Evolutionary conservation across 768 basidiomycete species (phyloP), one percentile per base, ranked within the genome.

Genomic region (Xerocomellus dryophilus): DNA sequence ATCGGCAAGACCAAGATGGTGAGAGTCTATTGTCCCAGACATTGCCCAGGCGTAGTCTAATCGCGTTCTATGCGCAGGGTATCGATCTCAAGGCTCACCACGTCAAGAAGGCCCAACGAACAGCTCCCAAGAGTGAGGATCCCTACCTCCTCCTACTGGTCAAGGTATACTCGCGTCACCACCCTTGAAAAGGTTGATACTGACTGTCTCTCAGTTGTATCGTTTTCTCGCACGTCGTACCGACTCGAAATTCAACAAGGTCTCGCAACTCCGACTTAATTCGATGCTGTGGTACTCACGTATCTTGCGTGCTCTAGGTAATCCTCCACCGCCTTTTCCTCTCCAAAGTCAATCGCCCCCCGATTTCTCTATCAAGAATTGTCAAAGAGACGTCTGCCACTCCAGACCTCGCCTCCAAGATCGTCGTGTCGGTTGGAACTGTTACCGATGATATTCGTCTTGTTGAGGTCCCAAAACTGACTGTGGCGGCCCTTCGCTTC

Each of bases 171-270:
- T 34, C 44, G 66, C 39, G 41, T 49, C 51, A 25, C 51, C 25
- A 34, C 21, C 25, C 41, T 66, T 29, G 14, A 20, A 54, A 51
- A 40, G 7, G 18, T 18, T 18, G 27, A 52, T 48, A 52, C 49
- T 61, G 35, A 67, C 43, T 14, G 14, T 25, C 14, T 14, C 55
- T 7, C 66, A 99, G 96, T 85, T 98, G 61, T 99, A 99, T 81
- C 93, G 97, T 66, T 99, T 99, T 85, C 79, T 99, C 60, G 95
- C 97, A 61, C 88, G 97, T 68, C 88, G 97, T 68, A 98, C 97
- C 54, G 92, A 98, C 71, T 84, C 94, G 51, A 76, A 78, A 60
- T 99, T 99, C 81, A 99, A 99, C 90, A 90, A 93, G 84, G 90
- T 88, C 58, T 34, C 53, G 43, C 39, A 42, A 59, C 31, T 56